Conservation (phyloP, 2,329 filamentous ascomycete species). For the Penicillium capsulatum region DNA sequence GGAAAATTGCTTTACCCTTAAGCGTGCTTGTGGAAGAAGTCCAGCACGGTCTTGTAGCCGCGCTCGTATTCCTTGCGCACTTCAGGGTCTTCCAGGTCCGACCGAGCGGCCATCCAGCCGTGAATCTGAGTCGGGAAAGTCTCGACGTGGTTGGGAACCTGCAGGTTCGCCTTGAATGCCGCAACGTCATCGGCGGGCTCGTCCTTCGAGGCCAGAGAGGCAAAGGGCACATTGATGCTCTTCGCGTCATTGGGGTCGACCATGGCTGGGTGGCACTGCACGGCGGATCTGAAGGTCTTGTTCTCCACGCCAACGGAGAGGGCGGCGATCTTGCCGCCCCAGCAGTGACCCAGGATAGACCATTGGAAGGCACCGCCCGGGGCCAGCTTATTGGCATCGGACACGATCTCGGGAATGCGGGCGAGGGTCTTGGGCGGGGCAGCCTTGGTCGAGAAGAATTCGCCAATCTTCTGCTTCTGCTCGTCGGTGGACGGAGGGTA, state of each 20-base stretch:
- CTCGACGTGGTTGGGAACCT: slow-evolving; percentile 41
- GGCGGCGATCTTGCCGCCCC: slow-evolving; percentile 56
- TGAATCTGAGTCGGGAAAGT: slow-evolving; percentile 44
- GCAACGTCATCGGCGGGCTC: slow-evolving; percentile 50
- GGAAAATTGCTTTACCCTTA: slow-evolving; percentile 13
- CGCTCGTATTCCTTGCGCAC: slow-evolving; percentile 44
- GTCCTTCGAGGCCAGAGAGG: slow-evolving; percentile 55
- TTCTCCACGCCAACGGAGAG: slow-evolving; percentile 50
- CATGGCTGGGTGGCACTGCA: slow-evolving; percentile 57
- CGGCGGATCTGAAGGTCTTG: slow-evolving; percentile 53
- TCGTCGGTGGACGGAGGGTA: slow-evolving; percentile 59
- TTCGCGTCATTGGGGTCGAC: slow-evolving; percentile 56
- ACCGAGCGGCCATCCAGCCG: slow-evolving; percentile 46
- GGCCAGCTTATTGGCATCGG: slow-evolving; percentile 50
- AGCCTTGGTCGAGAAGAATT: slow-evolving; percentile 56
- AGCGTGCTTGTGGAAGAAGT: slow-evolving; percentile 42
- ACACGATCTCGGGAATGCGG: slow-evolving; percentile 53
- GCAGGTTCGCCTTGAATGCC: slow-evolving; percentile 38
- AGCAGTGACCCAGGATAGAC: slow-evolving; percentile 60
- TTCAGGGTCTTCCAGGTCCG: slow-evolving; percentile 38
- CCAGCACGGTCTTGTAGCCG: slow-evolving; percentile 39
- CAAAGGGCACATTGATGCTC: slow-evolving; percentile 54
- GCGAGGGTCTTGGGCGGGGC: slow-evolving; percentile 56
- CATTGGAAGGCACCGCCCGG: slow-evolving; percentile 47
- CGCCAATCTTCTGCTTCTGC: slow-evolving; percentile 56